Evolutionary conservation across 2,329 filamentous ascomycete genomes (phyloP).

Genomic region (Albifimbria verrucaria): DNA sequence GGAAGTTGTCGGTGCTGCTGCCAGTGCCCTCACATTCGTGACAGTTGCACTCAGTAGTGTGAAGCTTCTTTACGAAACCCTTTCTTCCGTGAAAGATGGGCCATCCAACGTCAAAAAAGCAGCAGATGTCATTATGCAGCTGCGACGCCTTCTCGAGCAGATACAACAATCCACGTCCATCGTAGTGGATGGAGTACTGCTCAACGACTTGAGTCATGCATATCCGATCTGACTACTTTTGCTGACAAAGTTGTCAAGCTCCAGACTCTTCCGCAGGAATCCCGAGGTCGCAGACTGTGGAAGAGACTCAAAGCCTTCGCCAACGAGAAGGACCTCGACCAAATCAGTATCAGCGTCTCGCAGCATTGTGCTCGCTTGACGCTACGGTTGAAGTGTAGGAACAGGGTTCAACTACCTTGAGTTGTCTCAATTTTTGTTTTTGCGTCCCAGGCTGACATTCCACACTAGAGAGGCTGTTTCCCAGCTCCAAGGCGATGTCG

Average conservation of each 20-base stretch:
- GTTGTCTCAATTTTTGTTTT: no score
- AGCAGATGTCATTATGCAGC: constrained; percentile 1
- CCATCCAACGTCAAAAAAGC: constrained; percentile 7
- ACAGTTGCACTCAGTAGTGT: constrained; percentile 6
- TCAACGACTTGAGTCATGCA: constrained; percentile 1
- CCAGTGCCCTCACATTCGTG: constrained; percentile 12
- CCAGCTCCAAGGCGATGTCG: background rate
- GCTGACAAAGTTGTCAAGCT: constrained; percentile 2
- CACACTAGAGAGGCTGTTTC: background rate
- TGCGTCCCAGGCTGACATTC: no score
- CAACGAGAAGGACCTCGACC: constrained; percentile 4
- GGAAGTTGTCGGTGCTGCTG: constrained; percentile 11
- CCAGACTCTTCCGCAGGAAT: constrained; percentile 1
- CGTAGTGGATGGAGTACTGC: background rate
- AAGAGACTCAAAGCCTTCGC: constrained; percentile 5
- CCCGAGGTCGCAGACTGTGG: constrained; percentile 2
- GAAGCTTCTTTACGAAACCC: constrained; percentile 6
- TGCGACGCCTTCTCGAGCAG: constrained; percentile 8
- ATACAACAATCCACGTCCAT: background rate
- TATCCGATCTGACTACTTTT: constrained; percentile 3
- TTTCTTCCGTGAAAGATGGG: constrained; percentile 10
- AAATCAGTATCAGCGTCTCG: background rate
- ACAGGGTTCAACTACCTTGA: background rate
- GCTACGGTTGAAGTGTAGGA: constrained; percentile 1
- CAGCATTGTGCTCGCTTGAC: constrained; percentile 1